phyloP scores from a whole-genome alignment of 2,329 filamentous ascomycete species.

The Cercospora sp. region DNA sequence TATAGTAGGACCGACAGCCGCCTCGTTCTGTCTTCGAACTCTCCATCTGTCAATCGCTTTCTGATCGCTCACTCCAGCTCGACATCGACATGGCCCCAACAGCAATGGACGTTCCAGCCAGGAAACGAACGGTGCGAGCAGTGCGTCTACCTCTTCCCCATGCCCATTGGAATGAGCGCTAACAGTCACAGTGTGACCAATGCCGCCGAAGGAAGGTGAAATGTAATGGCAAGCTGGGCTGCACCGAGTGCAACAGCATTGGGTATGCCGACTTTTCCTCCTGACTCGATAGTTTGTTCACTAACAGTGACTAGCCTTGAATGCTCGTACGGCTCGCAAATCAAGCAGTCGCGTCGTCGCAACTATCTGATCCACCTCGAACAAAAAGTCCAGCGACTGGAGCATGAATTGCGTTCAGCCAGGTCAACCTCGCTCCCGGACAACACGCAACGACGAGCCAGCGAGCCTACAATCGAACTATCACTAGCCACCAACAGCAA shows the following conservation, averaged over 20 bases:
- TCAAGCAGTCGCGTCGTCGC: conserved; percentile 16
- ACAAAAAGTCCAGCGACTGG: conserved; percentile 16
- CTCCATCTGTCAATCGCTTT: background rate
- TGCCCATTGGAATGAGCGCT: background rate
- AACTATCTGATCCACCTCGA: conserved; percentile 19
- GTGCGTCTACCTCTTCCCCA: conserved; percentile 2
- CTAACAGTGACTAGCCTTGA: conserved; percentile 15
- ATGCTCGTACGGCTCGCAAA: conserved; percentile 23
- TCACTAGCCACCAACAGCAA: background rate
- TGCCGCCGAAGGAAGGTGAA: conserved; percentile 23
- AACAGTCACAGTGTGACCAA: conserved; percentile 18
- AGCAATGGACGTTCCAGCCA: conserved; percentile 11
- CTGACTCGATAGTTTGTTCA: no score
- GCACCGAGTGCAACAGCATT: conserved; percentile 18
- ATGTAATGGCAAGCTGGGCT: conserved; percentile 21
- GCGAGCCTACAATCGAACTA: conserved; percentile 3
- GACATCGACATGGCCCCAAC: conserved; percentile 11
- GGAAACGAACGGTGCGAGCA: conserved; percentile 22
- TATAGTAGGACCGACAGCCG: conserved; percentile 9
- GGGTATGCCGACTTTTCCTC: conserved; percentile 1
- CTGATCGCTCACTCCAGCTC: background rate
- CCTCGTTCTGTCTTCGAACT: background rate
- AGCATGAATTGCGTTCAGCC: conserved; percentile 13
- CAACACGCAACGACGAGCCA: background rate
- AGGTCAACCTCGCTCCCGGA: background rate